Conservation (phyloP, 768 basidiomycete genomes). For the Psilocybe azurescens region DNA sequence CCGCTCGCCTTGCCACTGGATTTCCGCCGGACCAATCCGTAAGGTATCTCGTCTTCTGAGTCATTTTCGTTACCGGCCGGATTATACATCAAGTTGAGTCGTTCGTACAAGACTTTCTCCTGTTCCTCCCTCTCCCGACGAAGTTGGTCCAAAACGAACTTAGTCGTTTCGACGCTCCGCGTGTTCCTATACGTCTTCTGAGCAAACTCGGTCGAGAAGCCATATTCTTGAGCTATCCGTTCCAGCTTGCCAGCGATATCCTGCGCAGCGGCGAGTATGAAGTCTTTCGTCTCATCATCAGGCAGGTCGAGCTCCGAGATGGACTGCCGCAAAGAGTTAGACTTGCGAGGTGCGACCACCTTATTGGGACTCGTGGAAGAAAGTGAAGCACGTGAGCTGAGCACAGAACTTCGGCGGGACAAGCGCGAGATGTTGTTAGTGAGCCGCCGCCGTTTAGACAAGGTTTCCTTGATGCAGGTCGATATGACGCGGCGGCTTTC, state of each 20-base stretch:
- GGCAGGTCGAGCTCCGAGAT: conserved; percentile 9
- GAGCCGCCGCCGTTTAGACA: conserved; percentile 11
- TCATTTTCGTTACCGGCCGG: neutral
- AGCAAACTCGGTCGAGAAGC: conserved; percentile 16
- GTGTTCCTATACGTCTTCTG: conserved; percentile 16
- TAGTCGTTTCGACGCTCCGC: conserved; percentile 17
- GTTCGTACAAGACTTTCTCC: conserved; percentile 5
- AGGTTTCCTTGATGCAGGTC: conserved; percentile 19
- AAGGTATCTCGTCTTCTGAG: conserved; percentile 11
- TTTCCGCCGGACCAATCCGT: conserved; percentile 10
- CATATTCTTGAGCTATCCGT: conserved; percentile 14
- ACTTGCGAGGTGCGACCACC: neutral
- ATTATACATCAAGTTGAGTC: neutral
- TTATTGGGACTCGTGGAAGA: conserved; percentile 1
- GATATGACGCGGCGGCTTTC: conserved; percentile 16
- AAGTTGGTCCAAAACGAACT: conserved; percentile 10
- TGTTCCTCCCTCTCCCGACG: neutral
- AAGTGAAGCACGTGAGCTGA: conserved; percentile 11
- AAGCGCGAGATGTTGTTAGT: conserved; percentile 5
- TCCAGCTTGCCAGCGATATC: conserved; percentile 8
- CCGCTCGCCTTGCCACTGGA: neutral
- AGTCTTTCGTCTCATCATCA: conserved; percentile 6
- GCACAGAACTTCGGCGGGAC: conserved; percentile 10
- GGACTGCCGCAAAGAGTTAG: conserved; percentile 7
- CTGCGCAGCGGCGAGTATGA: conserved; percentile 13